These are phyloP conservation scores for Mycena crocata DNA, from an alignment of 768 basidiomycete species.

Conservation along the genomic window DNA sequence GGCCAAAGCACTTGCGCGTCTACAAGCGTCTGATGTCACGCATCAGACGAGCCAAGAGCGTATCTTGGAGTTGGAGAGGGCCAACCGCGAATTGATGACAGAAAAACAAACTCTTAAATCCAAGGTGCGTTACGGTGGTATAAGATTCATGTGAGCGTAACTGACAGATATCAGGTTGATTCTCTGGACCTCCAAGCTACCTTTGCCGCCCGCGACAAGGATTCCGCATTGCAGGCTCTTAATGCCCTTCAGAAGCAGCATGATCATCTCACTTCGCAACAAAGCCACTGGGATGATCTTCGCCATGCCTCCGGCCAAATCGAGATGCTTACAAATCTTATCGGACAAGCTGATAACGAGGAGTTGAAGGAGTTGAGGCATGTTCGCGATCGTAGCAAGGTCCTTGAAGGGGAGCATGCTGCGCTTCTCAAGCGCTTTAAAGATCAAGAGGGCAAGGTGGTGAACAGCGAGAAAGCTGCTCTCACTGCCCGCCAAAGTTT, in stretches of 20 bases:
- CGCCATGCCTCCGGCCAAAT: conserved; percentile 79
- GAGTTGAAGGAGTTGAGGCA: conserved; percentile 79
- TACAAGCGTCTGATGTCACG: conserved; percentile 79
- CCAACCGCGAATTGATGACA: conserved; percentile 61
- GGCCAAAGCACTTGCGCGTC: conserved; percentile 75
- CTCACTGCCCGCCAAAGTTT: conserved; percentile 71
- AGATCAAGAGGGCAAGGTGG: conserved; percentile 73
- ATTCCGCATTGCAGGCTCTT: conserved; percentile 63
- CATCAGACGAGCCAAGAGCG: conserved; percentile 70
- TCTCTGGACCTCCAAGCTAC: conserved; percentile 69
- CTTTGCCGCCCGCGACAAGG: conserved; percentile 72
- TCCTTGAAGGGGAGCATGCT: conserved; percentile 75
- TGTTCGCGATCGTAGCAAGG: conserved; percentile 70
- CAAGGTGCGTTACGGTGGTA: conserved; percentile 67
- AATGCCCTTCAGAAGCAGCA: conserved; percentile 68
- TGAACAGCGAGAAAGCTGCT: conserved; percentile 71
- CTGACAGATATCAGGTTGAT: conserved; percentile 59
- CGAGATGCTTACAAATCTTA: conserved; percentile 68
- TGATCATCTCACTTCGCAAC: conserved; percentile 69
- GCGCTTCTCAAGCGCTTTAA: conserved; percentile 78
- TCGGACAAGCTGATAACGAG: conserved; percentile 74
- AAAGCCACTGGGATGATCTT: conserved; percentile 84
- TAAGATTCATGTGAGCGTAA: conserved; percentile 4
- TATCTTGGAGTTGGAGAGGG: conserved; percentile 71
- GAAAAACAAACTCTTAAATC: conserved; percentile 69